Evolutionary conservation across 2,329 filamentous ascomycete species (phyloP), one percentile per base, ranked within the genome.

Genomic region (Epichloe baconii): DNA sequence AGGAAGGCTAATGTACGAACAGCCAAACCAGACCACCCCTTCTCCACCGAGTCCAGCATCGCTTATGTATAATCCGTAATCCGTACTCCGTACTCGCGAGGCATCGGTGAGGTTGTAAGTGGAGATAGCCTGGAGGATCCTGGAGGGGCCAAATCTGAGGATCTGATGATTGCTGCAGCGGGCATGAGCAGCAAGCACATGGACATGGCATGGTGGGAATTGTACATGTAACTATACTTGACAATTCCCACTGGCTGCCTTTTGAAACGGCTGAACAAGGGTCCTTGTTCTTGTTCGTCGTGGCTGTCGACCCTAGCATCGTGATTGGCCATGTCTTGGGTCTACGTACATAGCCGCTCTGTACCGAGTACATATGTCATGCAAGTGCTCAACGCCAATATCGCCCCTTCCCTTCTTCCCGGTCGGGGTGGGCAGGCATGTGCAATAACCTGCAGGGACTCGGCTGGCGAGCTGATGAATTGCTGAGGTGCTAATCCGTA

Each of bases 261-360:
- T 57, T 59, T 64, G 61, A 64, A 64, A 66, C 63, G 54, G 54
- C 56, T 58, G 54, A 58, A 51, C 58, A 58, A 15, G 45, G 38
- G 26, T 57, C 65, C 60, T 58, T 58, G 48, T 49, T 56, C 60
- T 59, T 58, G 48, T 49, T 56, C 52, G n/a, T 46, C 23, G 23
- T 49, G 37, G 44, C 47, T 19, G 52, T 56, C 56, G 48, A 47
- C 45, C 43, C 38, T 14, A 47, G 50, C 26, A 26, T 15, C 19
- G 5, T 58, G 49, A 68, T 68, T 68, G 66, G 66, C 21, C 56
- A 61, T 55, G 56, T 62, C 59, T 64, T 59, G 62, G 60, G 64
- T 60, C 59, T 10, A 31, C 26, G 10, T 65, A 68, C 66, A 68
- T 68, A 68, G 64, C 66, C 66, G 66, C 66, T 68, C 62, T 66